Evolutionary conservation across 208 protist genomes (phyloP), one percentile per base, ranked within the genome.

Genomic region (Leishmania gerbilli): DNA sequence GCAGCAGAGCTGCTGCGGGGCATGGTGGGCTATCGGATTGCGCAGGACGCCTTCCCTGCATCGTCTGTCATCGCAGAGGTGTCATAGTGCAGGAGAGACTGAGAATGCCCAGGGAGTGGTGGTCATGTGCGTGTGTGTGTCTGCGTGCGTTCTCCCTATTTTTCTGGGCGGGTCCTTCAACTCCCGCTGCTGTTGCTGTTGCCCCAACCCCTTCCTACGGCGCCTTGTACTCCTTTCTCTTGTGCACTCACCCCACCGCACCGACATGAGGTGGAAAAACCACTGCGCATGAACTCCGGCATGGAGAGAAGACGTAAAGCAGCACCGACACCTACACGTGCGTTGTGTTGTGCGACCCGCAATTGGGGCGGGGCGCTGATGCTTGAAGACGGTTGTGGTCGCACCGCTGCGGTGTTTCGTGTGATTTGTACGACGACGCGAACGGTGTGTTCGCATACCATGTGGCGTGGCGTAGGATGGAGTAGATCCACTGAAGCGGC

Each of bases 1-100:
- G 85, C 87, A 58, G 76, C 74, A 21, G 87, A 89, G 37, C 77
- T 89, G 24, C 67, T 89, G 51, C 45, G 78, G 51, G 87, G 89
- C 55, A 77, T 71, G 56, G 34, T 87, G 67, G 58, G 88, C 11
- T 92, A 89, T 76, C 89, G 89, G 79, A 42, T 85, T 24, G 72
- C 71, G 11, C 75, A 84, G 21, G 47, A 64, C 2, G 79, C 82
- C 9, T 90, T 89, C 80, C 81, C 87, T 11, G 64, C 80, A 49
- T 84, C 64, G 55, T 74, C 34, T 56, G n/a, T 72, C 58, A 62
- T 77, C 19, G 42, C 56, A n/a, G 47, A 49, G 31, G 74, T 8
- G 11, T 58, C 62, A 15, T 76, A 42, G n/a, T 40, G 31, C 31
- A 40, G 31, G 62, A 40, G 62, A 37, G 62, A 31, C 62, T 40